Conservation (phyloP, 2,329 filamentous ascomycete species). For the Clathrospora elynae region DNA sequence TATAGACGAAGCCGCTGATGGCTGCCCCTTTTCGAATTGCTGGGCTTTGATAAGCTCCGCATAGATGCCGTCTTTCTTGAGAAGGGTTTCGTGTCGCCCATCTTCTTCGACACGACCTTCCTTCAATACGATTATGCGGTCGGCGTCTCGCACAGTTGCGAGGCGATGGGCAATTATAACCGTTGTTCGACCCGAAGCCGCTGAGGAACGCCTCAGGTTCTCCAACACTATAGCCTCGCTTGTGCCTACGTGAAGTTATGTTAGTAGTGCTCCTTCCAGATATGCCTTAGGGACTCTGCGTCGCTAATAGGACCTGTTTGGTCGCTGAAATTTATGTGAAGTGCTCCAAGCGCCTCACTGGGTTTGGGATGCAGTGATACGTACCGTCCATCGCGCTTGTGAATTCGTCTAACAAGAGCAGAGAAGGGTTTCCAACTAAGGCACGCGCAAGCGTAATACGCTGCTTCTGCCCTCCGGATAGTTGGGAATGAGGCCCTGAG, state of each 20-base stretch:
- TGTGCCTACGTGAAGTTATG: constrained; percentile 19
- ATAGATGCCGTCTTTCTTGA: constrained; percentile 38
- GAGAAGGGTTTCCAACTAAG: constrained; percentile 39
- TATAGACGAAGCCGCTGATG: constrained; percentile 31
- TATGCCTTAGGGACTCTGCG: background rate
- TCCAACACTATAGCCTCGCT: constrained; percentile 43
- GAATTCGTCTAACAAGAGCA: constrained; percentile 46
- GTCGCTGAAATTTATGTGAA: background rate
- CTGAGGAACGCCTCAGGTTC: constrained; percentile 39
- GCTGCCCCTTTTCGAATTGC: constrained; percentile 40
- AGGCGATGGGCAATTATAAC: constrained; percentile 47
- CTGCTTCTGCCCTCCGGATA: constrained; percentile 49
- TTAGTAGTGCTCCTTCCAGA: too few species aligned
- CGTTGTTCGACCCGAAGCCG: constrained; percentile 37
- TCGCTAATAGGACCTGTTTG: background rate
- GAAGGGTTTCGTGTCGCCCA: constrained; percentile 39
- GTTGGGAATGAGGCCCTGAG: constrained; percentile 40
- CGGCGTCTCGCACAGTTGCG: constrained; percentile 45
- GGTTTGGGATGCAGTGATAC: background rate
- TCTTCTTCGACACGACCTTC: constrained; percentile 41
- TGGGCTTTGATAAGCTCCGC: constrained; percentile 43
- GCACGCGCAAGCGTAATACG: constrained; percentile 47
- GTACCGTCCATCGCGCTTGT: constrained; percentile 41
- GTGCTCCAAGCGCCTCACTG: constrained; percentile 50
- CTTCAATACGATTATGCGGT: constrained; percentile 46